phyloP scores from a whole-genome alignment of 148 eudicot genomes.

The Fagopyrum esculentum region DNA sequence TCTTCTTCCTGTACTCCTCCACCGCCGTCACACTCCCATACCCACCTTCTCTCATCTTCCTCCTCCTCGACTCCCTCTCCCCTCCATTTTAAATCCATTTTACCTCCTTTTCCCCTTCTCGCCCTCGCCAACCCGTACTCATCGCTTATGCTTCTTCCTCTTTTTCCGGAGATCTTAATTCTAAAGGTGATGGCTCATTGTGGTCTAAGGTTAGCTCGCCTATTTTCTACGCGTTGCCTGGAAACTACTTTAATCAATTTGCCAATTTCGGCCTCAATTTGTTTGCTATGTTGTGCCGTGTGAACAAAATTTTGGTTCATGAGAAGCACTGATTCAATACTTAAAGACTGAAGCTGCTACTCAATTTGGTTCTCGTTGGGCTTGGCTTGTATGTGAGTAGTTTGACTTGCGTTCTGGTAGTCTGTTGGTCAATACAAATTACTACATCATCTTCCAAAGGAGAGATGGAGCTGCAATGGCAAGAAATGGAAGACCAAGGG shows the following conservation, averaged over 20 bases:
- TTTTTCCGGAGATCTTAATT: conserved; percentile 25
- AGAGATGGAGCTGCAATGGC: background rate
- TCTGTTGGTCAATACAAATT: background rate
- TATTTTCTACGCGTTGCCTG: background rate
- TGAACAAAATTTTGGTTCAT: conserved; percentile 46
- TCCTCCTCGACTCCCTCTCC: conserved; percentile 16
- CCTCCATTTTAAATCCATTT: conserved; percentile 15
- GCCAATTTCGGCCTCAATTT: background rate
- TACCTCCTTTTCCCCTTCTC: conserved; percentile 15
- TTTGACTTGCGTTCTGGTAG: background rate
- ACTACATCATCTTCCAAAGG: background rate
- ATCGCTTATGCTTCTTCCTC: conserved; percentile 27
- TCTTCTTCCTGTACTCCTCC: conserved; percentile 19
- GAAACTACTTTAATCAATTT: background rate
- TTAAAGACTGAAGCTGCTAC: conserved; percentile 82
- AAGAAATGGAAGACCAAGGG: background rate
- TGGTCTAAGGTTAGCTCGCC: conserved; percentile 35
- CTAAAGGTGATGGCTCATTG: conserved; percentile 16
- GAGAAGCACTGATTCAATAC: conserved; percentile 57
- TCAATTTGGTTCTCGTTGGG: conserved; percentile 99
- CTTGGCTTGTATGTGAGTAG: conserved; percentile 92
- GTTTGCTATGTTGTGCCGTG: background rate
- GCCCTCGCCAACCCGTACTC: conserved; percentile 22
- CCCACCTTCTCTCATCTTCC: background rate
- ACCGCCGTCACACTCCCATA: background rate